These are phyloP conservation scores for Cordia subcordata DNA, from an alignment of 257 asterid species.

Conservation along the genomic window DNA sequence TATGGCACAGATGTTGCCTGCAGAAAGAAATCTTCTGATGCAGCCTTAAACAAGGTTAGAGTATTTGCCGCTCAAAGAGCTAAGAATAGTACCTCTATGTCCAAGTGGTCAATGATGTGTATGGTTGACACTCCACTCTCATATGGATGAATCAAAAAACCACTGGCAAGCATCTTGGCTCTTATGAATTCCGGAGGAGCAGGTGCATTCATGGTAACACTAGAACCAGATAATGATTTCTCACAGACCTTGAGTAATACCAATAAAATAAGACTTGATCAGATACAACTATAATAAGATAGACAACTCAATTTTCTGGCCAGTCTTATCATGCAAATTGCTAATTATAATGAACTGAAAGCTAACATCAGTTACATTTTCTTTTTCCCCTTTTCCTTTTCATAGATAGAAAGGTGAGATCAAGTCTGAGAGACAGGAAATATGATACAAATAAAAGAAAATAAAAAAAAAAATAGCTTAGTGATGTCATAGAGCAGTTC, in stretches of 20 bases:
- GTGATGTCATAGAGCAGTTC: not conserved
- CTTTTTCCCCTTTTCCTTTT: not conserved
- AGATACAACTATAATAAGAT: too few species aligned
- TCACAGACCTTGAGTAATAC: conserved; percentile 37
- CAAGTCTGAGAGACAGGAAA: not conserved
- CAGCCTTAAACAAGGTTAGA: not conserved
- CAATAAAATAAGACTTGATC: not conserved
- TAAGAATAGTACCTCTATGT: conserved; percentile 29
- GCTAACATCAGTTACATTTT: not conserved
- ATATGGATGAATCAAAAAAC: conserved; percentile 33
- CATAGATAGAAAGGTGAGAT: not conserved
- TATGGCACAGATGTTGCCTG: conserved; percentile 46
- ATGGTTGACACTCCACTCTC: conserved; percentile 35
- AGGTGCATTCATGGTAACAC: conserved; percentile 33
- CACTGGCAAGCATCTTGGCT: conserved; percentile 43
- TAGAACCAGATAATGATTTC: conserved; percentile 34
- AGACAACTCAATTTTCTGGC: not conserved
- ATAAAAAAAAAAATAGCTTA: too few species aligned
- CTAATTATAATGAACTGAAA: not conserved
- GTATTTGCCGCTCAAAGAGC: not conserved
- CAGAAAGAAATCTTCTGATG: conserved; percentile 19
- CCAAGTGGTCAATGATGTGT: conserved; percentile 33
- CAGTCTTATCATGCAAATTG: not conserved
- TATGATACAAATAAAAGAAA: too few species aligned
- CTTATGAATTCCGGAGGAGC: conserved; percentile 38